These are phyloP conservation scores for Hypoxylon perforatum DNA, from an alignment of 495 filamentous ascomycete genomes.

Conservation along the genomic window DNA sequence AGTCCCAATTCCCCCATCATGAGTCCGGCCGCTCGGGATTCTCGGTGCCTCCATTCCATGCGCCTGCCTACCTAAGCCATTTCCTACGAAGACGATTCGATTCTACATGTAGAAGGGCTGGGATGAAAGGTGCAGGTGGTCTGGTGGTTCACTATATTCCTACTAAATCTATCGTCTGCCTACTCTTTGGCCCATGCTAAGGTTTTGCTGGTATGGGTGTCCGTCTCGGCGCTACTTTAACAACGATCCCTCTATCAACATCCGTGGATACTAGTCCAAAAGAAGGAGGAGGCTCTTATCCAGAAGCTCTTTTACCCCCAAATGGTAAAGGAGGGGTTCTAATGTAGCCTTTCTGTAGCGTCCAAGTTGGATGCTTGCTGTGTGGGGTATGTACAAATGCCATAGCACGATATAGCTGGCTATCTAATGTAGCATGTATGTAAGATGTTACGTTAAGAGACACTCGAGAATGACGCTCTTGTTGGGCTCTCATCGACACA, in stretches of 20 bases:
- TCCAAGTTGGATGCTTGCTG: background rate
- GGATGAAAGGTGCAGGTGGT: too few species aligned
- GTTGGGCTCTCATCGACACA: background rate
- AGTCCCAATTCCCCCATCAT: background rate
- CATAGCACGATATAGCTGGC: background rate
- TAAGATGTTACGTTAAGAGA: background rate
- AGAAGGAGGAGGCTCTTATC: constrained; percentile 35
- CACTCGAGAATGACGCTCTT: background rate
- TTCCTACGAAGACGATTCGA: background rate
- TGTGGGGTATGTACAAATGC: constrained; percentile 17
- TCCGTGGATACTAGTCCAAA: constrained; percentile 20
- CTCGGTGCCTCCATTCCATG: background rate
- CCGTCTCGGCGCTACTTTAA: background rate
- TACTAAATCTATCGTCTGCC: too few species aligned
- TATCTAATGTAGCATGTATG: constrained; percentile 25
- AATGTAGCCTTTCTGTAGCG: constrained; percentile 1
- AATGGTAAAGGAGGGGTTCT: constrained; percentile 9
- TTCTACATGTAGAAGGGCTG: too few species aligned
- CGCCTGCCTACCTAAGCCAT: background rate
- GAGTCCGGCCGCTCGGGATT: background rate
- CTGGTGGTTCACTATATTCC: too few species aligned
- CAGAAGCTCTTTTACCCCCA: background rate
- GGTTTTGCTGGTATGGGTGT: background rate
- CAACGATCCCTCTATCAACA: background rate
- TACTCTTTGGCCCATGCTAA: too few species aligned